Conservation (phyloP, 139 green algal genomes). For the Mesostigma viride region DNA sequence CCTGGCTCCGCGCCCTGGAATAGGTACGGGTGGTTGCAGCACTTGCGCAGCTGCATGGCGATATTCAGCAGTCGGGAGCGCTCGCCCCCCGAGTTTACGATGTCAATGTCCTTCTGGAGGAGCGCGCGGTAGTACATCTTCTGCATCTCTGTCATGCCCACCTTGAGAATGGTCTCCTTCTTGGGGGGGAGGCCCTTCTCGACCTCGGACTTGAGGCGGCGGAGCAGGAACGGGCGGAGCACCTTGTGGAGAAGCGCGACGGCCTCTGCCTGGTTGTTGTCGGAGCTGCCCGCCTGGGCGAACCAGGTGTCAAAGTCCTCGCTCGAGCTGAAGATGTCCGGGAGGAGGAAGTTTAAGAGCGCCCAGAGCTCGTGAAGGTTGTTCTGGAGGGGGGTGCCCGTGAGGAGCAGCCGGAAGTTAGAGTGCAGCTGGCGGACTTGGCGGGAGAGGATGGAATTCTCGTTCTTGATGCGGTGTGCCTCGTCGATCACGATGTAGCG, state of each 20-base stretch:
- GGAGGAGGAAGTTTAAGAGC: constrained; percentile 98
- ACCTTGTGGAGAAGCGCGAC: constrained; percentile 42
- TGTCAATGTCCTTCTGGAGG: constrained; percentile 93
- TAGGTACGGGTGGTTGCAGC: constrained; percentile 95
- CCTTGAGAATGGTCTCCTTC: constrained; percentile 98
- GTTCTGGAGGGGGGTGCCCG: constrained; percentile 93
- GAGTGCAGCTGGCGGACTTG: constrained; percentile 73
- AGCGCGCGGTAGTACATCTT: constrained; percentile 80
- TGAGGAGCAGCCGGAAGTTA: constrained; percentile 97
- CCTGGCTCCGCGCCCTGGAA: constrained; percentile 52
- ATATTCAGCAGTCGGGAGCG: constrained; percentile 93
- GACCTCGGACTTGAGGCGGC: constrained; percentile 93
- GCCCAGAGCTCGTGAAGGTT: constrained; percentile 96
- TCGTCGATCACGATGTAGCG: constrained; percentile 99
- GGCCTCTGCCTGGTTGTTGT: constrained; percentile 24
- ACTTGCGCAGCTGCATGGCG: constrained; percentile 98
- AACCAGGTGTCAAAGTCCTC: constrained; percentile 99
- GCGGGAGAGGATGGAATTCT: constrained; percentile 83
- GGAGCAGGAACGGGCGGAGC: constrained; percentile 95
- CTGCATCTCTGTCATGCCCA: constrained; percentile 95
- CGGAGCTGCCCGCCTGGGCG: no score
- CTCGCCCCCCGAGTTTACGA: constrained; percentile 59
- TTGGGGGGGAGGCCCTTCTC: constrained; percentile 92
- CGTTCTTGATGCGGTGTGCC: constrained; percentile 98
- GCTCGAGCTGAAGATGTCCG: constrained; percentile 78